Evolutionary conservation across 202 grass and related monocot species (phyloP), one percentile per base, ranked within the genome.

Genomic region (Brachypodium distachyon): DNA sequence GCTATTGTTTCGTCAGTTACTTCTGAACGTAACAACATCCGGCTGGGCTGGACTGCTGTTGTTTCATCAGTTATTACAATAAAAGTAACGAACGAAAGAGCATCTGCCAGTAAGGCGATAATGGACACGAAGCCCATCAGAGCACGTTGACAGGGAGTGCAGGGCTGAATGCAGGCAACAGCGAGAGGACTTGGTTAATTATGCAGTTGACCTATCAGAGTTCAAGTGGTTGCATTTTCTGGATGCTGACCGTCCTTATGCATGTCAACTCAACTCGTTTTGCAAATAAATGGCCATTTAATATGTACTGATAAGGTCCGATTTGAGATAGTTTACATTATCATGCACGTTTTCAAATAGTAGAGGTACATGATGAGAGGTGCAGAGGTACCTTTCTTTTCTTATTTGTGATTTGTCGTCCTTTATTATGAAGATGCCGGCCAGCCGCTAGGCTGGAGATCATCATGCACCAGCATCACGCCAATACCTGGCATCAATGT

Each of bases 171-270:
- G 29, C 69, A 56, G 27, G 19, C 19, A 42, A 37, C 3, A 57
- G 47, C 47, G 27, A 44, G 21, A 48, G 10, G 7, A 3, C 13
- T 6, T 54, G 25, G 16, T 74, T 57, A 41, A 73, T 38, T 59
- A 77, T 51, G 72, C 32, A 51, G 18, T 41, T 41, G 52, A 50
- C 63, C 14, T 60, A 36, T 52, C n/a, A n/a, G 2, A 72, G 51
- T 61, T 44, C 31, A 63, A 57, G 28, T 38, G 22, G 25, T 31
- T 60, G 41, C 13, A 36, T 37, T 81, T 81, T 75, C 38, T 77
- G 41, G 26, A 39, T 51, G 77, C 72, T 86, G 66, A 55, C 67
- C 23, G 63, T 72, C n/a, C n/a, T n/a, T n/a, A n/a, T n/a, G n/a
- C n/a, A 34, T 62, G 71, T 70, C 84, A 81, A 86, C 62, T 23